A percentile compares a stretch with the other conserved stretches of the same genome.
phyloP scores from a whole-genome alignment of 139 green algal species.

The Tetraselmis striata region DNA sequence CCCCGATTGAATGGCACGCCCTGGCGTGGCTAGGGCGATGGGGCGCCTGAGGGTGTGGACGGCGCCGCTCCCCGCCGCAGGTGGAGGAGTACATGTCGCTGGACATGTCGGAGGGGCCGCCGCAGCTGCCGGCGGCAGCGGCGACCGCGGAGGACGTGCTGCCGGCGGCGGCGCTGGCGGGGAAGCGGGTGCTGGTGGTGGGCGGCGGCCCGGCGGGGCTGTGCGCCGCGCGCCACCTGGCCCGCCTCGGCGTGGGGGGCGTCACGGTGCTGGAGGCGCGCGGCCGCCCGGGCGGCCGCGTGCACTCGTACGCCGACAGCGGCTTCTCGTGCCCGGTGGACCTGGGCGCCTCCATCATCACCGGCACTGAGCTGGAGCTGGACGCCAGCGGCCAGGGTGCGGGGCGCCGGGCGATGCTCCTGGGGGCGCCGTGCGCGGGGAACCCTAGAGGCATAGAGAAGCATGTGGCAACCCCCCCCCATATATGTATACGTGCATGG shows the following conservation, averaged over 20 bases:
- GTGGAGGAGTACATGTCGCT: no score
- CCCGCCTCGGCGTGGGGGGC: constrained; percentile 42
- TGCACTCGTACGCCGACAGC: constrained; percentile 45
- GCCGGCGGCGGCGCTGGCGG: neutral
- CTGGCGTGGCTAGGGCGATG: no score
- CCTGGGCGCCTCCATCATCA: constrained; percentile 83
- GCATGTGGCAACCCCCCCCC: no score
- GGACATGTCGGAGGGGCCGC: no score
- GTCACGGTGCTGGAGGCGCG: constrained; percentile 78
- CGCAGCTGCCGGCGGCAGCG: no score
- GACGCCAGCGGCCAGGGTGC: neutral
- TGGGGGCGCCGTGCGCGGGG: neutral
- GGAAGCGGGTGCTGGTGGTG: constrained; percentile 56
- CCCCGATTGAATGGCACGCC: no score
- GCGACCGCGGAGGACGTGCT: neutral
- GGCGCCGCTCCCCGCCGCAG: no score
- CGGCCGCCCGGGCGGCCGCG: constrained; percentile 67
- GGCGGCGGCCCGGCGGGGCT: constrained; percentile 76
- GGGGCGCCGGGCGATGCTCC: neutral
- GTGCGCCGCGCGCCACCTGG: constrained; percentile 51
- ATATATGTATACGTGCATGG: no score
- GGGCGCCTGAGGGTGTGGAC: no score
- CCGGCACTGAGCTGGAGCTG: constrained; percentile 29
- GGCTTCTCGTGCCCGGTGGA: constrained; percentile 68
- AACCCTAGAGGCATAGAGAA: no score